Evolutionary conservation across 495 filamentous ascomycete species (phyloP), one percentile per base, ranked within the genome.

Genomic region (Chaetomium tenue): DNA sequence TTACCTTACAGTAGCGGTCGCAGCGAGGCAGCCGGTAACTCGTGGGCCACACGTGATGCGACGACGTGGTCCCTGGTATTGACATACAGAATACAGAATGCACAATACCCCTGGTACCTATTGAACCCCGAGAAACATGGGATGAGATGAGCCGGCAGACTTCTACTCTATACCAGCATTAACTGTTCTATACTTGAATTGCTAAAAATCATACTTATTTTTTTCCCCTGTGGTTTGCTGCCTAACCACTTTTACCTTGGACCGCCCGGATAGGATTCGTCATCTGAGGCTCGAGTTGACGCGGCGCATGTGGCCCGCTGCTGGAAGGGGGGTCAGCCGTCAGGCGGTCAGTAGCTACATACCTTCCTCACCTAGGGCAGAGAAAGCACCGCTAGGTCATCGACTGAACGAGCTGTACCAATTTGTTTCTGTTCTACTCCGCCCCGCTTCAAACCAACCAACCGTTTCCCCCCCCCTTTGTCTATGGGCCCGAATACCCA

Each of bases 201-300:
- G 16, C 40, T 2, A 16, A 44, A 44, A 18, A 44, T 44, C 33
- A 37, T 5, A 37, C 5, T 9, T 11, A 37, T 37, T 37, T 12
- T 33, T 33, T 37, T 18, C 11, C 40, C 40, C 18, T 18, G 2
- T 44, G 2, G 2, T 18, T n/a, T n/a, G 18, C 44, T 47, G 44
- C 44, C 44, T 47, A 47, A 47, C n/a, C n/a, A 22, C 7, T n/a
- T 7, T 7, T 47, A 8, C 44, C 0, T 30, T 46, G 40, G 33
- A 23, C 30, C 57, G 33, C 57, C 16, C 3, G 6, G 5, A 37
- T 11, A 48, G n/a, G 15, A 40, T 18, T 52, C 46, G 58, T 61
- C 58, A 61, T 52, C 46, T 18, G 33, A 61, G 46, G 30, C 33
- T 33, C 40, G 5, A 16, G 58, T 52, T 61, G 58, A 61, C 58